A percentile compares a stretch with the other conserved stretches of the same genome.
Conservation (phyloP, 106 monocot genomes). For the Allium fistulosum region DNA sequence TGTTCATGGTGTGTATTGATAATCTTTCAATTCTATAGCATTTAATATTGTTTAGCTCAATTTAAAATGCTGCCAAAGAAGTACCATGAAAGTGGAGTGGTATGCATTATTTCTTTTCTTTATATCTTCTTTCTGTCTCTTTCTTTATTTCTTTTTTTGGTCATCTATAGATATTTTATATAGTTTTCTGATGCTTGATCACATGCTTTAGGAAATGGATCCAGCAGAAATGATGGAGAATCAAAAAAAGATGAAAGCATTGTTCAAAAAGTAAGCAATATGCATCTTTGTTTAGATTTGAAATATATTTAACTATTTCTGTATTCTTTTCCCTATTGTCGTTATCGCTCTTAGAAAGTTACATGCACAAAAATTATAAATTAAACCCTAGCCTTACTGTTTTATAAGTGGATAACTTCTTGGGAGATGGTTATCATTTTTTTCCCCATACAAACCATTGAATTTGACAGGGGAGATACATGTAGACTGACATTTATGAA, state of each 20-base stretch:
- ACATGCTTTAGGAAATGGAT: constrained; percentile 19
- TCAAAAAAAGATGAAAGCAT: constrained; percentile 20
- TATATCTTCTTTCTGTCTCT: neutral
- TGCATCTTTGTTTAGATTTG: neutral
- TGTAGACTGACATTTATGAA: too few relatives aligned
- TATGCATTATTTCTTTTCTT: neutral
- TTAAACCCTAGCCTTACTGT: too few relatives aligned
- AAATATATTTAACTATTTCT: too few relatives aligned
- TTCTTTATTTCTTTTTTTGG: neutral
- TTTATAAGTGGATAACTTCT: too few relatives aligned
- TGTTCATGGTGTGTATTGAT: too few relatives aligned
- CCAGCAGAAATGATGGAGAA: constrained; percentile 18
- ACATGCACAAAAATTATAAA: neutral
- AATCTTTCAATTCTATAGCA: too few relatives aligned
- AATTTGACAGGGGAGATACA: too few relatives aligned
- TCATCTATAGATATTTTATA: neutral
- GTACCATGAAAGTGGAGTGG: neutral
- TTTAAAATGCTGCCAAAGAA: too few relatives aligned
- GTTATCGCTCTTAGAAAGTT: neutral
- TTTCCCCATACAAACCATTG: too few relatives aligned
- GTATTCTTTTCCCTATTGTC: too few relatives aligned
- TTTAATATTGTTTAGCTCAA: too few relatives aligned
- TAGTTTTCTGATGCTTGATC: neutral
- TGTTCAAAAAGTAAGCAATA: constrained; percentile 23
- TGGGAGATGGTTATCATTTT: too few relatives aligned